phyloP scores from a whole-genome alignment of 345 rosid genomes.

The Syzygium aromaticum region DNA sequence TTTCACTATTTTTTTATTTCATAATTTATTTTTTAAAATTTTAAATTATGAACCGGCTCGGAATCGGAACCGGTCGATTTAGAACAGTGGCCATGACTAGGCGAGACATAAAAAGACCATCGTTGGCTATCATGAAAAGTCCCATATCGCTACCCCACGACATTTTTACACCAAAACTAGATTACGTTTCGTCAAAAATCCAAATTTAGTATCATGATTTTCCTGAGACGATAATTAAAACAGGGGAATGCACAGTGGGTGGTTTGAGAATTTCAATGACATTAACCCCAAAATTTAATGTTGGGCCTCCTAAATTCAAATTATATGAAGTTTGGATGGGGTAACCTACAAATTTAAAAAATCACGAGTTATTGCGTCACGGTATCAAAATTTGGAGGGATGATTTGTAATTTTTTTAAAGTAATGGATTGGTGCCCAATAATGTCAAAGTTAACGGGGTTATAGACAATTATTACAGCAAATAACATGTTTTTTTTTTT shows the following conservation, averaged over 20 bases:
- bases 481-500: too few species aligned
- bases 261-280: neutral
- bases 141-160: fast-evolving
- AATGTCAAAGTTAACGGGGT: neutral
- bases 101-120: neutral
- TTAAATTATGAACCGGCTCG: too few species aligned
- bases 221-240: neutral
- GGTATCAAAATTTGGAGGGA: neutral
- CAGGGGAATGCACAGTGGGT: neutral
- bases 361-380: neutral
- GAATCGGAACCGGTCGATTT: too few species aligned
- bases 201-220: neutral
- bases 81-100: too few species aligned
- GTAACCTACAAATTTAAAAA: neutral
- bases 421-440: neutral
- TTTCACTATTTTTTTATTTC: too few species aligned
- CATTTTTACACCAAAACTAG: neutral
- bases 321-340: neutral
- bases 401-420: neutral
- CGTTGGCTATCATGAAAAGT: neutral
- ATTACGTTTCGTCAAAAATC: neutral
- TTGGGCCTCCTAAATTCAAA: neutral
- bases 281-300: neutral
- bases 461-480: neutral
- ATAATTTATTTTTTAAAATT: too few species aligned